Conservation (phyloP, 768 basidiomycete genomes). For the Coprinopsis sp. region DNA sequence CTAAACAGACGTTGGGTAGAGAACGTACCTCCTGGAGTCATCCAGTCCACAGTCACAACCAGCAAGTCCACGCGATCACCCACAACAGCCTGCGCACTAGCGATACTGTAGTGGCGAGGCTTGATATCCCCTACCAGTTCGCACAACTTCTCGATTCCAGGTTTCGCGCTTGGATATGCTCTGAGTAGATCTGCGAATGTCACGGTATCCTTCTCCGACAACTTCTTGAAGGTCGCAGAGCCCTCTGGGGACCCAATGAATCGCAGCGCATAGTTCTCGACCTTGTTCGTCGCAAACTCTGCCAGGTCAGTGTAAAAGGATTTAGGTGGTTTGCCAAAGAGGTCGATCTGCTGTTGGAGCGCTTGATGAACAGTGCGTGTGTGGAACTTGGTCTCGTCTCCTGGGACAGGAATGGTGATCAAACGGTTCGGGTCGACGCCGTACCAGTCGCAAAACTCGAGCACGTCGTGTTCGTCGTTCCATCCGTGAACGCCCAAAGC, state of each 20-base stretch:
- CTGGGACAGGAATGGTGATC: slow-evolving; percentile 73
- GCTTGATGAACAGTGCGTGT: slow-evolving; percentile 94
- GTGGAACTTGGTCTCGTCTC: slow-evolving; percentile 67
- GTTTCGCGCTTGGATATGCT: slow-evolving; percentile 73
- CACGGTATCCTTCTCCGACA: slow-evolving; percentile 91
- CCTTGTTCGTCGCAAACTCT: slow-evolving; percentile 59
- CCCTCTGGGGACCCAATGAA: slow-evolving; percentile 96
- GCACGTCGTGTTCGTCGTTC: slow-evolving; percentile 88
- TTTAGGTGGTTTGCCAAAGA: slow-evolving; percentile 95
- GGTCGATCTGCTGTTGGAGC: slow-evolving; percentile 92
- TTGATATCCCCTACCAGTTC: slow-evolving; percentile 93
- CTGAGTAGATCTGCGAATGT: slow-evolving; percentile 85
- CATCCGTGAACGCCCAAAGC: slow-evolving; percentile 96
- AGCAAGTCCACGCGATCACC: slow-evolving; percentile 92
- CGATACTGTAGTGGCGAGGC: slow-evolving; percentile 97
- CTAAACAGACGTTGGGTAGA: neutral
- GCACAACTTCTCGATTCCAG: slow-evolving; percentile 80
- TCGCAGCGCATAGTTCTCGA: slow-evolving; percentile 74
- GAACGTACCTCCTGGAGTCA: slow-evolving; percentile 69
- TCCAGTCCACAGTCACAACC: slow-evolving; percentile 96
- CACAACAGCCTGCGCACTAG: slow-evolving; percentile 91
- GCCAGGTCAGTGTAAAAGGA: slow-evolving; percentile 90
- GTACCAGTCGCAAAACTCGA: slow-evolving; percentile 90
- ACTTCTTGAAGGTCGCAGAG: slow-evolving; percentile 87
- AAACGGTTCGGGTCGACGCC: slow-evolving; percentile 77